Base-by-base conservation (phyloP, 805 yeast genomes). In the Yarrowia sp. region DNA sequence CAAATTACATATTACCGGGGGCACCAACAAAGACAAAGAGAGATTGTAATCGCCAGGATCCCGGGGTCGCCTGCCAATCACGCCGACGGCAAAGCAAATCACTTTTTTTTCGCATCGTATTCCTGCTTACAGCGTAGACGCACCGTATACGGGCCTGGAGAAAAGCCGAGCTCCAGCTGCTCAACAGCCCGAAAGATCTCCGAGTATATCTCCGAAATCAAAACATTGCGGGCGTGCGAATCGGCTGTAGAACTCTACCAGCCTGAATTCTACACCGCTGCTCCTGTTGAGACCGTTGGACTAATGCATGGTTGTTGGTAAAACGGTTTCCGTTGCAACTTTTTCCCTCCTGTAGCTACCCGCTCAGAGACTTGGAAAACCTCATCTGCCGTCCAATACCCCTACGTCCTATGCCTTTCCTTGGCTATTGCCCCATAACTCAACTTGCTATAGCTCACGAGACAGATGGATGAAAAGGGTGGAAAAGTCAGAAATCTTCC, bases 201-300 rank as follows among this genome's bases (percentile, higher is more conserved):
- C 50, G 50, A 24, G 9, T 6, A 46, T 46, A 46, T 20, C 50
- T 24, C 34, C 30, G 30, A 46, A 43, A 12, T 19, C 20, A 43
- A 43, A 17, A 43, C 47, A 43, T 40, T 9, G 44, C 44, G n/a
- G 42, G 42, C n/a, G 30, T 24, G 30, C 6, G 30, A 24, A 24
- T 5, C 30, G 30, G 30, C 3, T 7, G 3, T 24, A 7, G 30
- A 24, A 24, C 44, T 40, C 44, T 7, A 7, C 10, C 10, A 40
- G 46, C 50, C 50, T 34, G 50, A 46, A 24, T 46, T 46, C 24
- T 46, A 46, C 50, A 14, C 34, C 30, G 24, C 38, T 36, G 13
- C 24, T 3, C 14, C 9, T 6, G 24, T 15, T 24, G 3, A 5
- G 13, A 24, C 50, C 50, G 50, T 46, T 46, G 50, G 13, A 46